Conservation (phyloP, 2,329 filamentous ascomycete species). For the Penicillium vulpinum region DNA sequence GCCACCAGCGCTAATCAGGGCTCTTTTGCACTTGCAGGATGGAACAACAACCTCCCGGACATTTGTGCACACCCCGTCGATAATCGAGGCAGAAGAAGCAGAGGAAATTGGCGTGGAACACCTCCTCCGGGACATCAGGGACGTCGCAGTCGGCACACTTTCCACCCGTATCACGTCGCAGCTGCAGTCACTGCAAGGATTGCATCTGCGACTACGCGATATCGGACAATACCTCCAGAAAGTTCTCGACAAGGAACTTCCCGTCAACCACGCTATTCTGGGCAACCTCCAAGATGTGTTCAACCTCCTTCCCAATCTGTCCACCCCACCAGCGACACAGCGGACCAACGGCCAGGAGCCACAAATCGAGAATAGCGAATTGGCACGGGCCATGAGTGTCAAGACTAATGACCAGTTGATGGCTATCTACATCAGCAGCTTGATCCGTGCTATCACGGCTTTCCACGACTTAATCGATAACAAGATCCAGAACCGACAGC, state of each 20-base stretch:
- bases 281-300: conserved; percentile 99
- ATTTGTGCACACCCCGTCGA: conserved; percentile 96
- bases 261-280: conserved; percentile 94
- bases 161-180: conserved; percentile 97
- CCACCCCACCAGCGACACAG: conserved; percentile 68
- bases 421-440: conserved; percentile 93
- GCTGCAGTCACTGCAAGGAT: conserved; percentile 91
- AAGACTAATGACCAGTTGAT: conserved; percentile 99
- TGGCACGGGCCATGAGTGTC: conserved; percentile 95
- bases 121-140: conserved; percentile 93
- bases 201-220: conserved; percentile 90
- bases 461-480: conserved; percentile 99
- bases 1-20: conserved; percentile 4
- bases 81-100: conserved; percentile 97
- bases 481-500: conserved; percentile 98
- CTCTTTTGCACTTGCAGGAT: conserved; percentile 59
- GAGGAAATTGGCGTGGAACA: conserved; percentile 99
- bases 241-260: conserved; percentile 86
- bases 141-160: conserved; percentile 94
- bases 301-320: conserved; percentile 94
- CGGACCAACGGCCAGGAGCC: conserved; percentile 60
- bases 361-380: conserved; percentile 70
- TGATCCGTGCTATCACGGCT: conserved; percentile 96
- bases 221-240: conserved; percentile 96
- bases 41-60: conserved; percentile 96